Percentiles rank a stretch among this genome's conserved stretches.
Evolutionary conservation across 2,329 filamentous ascomycete genomes (phyloP).

Genomic region (Curvularia verruculosa): DNA sequence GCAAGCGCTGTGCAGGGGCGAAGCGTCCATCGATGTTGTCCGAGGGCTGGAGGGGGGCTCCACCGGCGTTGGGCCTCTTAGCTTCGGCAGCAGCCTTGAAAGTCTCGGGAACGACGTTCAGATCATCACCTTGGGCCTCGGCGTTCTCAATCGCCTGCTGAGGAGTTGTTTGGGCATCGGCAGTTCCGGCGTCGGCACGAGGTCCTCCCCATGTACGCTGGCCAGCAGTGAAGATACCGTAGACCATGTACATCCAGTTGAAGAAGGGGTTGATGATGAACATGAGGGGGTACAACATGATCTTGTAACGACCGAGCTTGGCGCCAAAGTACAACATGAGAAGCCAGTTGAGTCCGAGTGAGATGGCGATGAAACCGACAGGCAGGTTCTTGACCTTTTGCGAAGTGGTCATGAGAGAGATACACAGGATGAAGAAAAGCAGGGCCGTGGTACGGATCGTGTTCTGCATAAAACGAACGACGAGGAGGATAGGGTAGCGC

Average conservation of each 20-base stretch:
- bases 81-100: slow-evolving; percentile 68
- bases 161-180: slow-evolving; percentile 75
- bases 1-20: slow-evolving; percentile 69
- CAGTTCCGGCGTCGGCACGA: slow-evolving; percentile 82
- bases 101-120: slow-evolving; percentile 87
- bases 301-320: slow-evolving; percentile 86
- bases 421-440: slow-evolving; percentile 90
- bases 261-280: slow-evolving; percentile 95
- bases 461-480: slow-evolving; percentile 93
- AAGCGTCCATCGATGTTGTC: slow-evolving; percentile 80
- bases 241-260: slow-evolving; percentile 98
- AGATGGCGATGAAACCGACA: slow-evolving; percentile 91
- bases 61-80: slow-evolving; percentile 54
- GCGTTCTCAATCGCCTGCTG: slow-evolving; percentile 85
- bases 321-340: slow-evolving; percentile 96
- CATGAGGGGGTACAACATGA: slow-evolving; percentile 94
- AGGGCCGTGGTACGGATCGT: slow-evolving; percentile 93
- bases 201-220: slow-evolving; percentile 96
- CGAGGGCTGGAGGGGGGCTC: slow-evolving; percentile 73
- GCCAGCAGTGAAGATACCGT: slow-evolving; percentile 92
- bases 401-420: slow-evolving; percentile 84
- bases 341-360: slow-evolving; percentile 88
- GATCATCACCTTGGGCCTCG: slow-evolving; percentile 78
- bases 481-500: slow-evolving; percentile 82
- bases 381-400: slow-evolving; percentile 80